Conservation (phyloP, 768 basidiomycete genomes). For the Inosperma sp. region DNA sequence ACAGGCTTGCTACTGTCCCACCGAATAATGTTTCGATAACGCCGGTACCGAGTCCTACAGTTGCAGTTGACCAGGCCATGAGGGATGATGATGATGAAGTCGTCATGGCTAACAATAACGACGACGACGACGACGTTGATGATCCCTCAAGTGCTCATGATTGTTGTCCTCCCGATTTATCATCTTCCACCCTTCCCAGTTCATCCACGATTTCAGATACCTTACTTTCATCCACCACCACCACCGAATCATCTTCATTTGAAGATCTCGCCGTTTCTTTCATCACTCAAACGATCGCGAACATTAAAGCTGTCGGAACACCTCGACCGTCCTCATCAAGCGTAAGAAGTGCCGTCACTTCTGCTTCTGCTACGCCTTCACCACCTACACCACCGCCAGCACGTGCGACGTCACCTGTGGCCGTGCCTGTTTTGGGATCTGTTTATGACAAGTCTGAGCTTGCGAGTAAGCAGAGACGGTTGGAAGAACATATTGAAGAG, state of each 20-base stretch:
- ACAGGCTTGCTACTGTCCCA: neutral
- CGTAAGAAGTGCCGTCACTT: neutral
- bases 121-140: no score
- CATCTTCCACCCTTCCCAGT: neutral
- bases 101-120: no score
- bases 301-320: conserved; percentile 27
- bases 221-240: conserved; percentile 2
- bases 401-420: neutral
- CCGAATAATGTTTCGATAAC: neutral
- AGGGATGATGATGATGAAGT: no score
- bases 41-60: no score
- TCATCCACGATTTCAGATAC: conserved; percentile 1
- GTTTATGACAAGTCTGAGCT: conserved; percentile 28
- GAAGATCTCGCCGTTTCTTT: conserved; percentile 56
- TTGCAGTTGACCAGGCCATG: neutral
- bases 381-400: conserved; percentile 5
- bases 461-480: conserved; percentile 43
- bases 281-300: conserved; percentile 53
- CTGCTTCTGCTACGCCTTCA: neutral
- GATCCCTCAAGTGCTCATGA: no score
- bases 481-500: conserved; percentile 50
- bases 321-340: neutral
- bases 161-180: neutral
- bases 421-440: neutral
- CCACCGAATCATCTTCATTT: conserved; percentile 29